Base-by-base conservation (phyloP, 225 moss, liverwort and hornwort species). In the Neckera pumila region DNA sequence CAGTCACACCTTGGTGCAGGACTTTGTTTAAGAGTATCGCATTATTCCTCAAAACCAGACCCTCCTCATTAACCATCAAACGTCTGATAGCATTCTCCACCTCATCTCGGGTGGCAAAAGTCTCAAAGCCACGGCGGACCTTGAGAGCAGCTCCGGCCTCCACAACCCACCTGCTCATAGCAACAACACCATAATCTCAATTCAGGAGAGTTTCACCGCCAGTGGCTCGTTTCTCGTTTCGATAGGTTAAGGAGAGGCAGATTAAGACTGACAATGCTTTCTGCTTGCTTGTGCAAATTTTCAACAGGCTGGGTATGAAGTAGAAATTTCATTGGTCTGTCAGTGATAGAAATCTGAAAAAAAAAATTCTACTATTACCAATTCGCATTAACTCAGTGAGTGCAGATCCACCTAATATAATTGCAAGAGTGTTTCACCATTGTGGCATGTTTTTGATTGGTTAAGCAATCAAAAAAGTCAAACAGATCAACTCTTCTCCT, bases 81-180 rank as follows among this genome's bases (percentile, higher is more conserved):
- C 57, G 79, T 36, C 79, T 64, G 43, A 86, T 49, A 28, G 83
- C 91, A 8, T 63, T n/a, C 61, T 88, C 70, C 82, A 88, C 85
- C 54, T 88, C 70, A 11, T 82, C 76, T 71, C 77, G 82, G 10
- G 69, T 69, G 58, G 69, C 88, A 70, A 47, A 82, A 17, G 36
- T 56, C 76, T 91, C 81, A 53, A 87, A 84, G 69, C 75, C 87
- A 30, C 54, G 76, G 60, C 74, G 89, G 49, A 89, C 75, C 84
- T 63, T 77, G 61, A 89, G 51, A n/a, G 85, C 88, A 51, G n/a
- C 86, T 71, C 86, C 53, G 23, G 30, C 61, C 6, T 91, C 88
- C 70, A 90, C 88, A 65, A 88, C 21, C 90, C 84, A 90, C 80
- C 90, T 90, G 79, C 74, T 62, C 79, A 79, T 22, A 47, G 16